These are phyloP conservation scores for Boechera divaricarpa DNA, from an alignment of 345 rosid species.

Conservation along the genomic window DNA sequence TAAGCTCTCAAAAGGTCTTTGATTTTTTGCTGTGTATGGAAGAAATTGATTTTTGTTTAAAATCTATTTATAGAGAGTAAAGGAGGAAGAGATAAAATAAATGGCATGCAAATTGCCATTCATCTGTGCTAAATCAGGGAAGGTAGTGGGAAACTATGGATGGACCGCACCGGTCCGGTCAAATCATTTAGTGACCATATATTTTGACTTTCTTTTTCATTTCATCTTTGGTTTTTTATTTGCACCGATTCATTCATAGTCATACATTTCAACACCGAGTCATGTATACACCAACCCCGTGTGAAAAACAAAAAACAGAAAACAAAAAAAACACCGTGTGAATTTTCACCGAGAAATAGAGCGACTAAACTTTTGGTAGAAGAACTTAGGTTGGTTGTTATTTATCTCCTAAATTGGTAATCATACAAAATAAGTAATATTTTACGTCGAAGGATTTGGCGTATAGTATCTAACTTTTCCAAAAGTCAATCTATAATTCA, in stretches of 20 bases:
- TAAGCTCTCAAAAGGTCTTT: slow-evolving; percentile 17
- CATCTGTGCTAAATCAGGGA: slow-evolving; percentile 28
- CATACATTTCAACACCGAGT: slow-evolving; percentile 26
- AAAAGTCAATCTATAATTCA: not conserved
- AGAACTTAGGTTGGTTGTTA: not conserved
- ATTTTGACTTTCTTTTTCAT: slow-evolving; percentile 39
- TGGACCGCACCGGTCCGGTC: slow-evolving; percentile 38
- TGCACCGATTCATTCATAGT: not conserved
- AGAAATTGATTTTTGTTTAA: slow-evolving; percentile 24
- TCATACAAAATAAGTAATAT: too few species aligned
- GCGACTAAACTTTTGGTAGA: not conserved
- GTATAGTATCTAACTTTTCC: not conserved
- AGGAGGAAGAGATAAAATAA: slow-evolving; percentile 1
- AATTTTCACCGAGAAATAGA: slow-evolving; percentile 13
- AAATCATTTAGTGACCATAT: slow-evolving; percentile 40
- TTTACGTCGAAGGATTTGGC: not conserved
- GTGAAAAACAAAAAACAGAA: not conserved
- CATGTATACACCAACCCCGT: slow-evolving; percentile 4
- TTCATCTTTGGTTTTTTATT: not conserved
- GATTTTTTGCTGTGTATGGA: slow-evolving; percentile 27
- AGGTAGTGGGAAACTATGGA: slow-evolving; percentile 43
- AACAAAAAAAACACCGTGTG: not conserved
- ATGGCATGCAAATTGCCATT: slow-evolving; percentile 29
- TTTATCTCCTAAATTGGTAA: not conserved
- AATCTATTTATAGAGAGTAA: slow-evolving; percentile 36